A percentile compares a stretch with the other conserved stretches of the same genome.
Conservation (phyloP, 139 green algal genomes). For the Chlamydomonas schloesseri region DNA sequence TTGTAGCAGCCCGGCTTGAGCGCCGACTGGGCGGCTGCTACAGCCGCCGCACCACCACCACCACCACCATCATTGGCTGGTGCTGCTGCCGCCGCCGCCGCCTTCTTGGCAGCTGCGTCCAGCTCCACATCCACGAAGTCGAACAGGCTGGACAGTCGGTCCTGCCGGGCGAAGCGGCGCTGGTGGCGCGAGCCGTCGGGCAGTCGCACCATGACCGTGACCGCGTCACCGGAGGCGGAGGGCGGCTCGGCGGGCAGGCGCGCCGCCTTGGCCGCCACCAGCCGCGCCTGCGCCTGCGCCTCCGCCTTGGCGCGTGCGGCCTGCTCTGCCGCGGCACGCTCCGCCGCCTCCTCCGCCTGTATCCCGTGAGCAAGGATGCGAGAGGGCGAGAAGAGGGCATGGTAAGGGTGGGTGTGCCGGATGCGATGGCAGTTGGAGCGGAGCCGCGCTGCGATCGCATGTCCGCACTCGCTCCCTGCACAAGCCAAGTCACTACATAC, state of each 20-base stretch:
- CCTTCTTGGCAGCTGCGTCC: background rate
- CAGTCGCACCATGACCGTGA: slow-evolving; percentile 70
- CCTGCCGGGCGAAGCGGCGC: slow-evolving; percentile 67
- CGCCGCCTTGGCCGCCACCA: slow-evolving; percentile 39
- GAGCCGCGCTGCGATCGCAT: too few species aligned
- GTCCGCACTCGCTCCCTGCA: too few species aligned
- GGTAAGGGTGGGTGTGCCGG: too few species aligned
- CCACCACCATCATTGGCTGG: background rate
- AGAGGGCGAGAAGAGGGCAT: too few species aligned
- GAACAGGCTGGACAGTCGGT: slow-evolving; percentile 73
- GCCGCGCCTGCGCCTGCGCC: background rate
- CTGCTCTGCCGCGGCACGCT: slow-evolving; percentile 18
- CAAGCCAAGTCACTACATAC: too few species aligned
- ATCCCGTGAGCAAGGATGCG: too few species aligned
- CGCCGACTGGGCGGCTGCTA: background rate
- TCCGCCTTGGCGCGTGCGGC: background rate
- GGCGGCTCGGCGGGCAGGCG: slow-evolving; percentile 69
- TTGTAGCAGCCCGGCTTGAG: slow-evolving; percentile 74
- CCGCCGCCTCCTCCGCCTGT: slow-evolving; percentile 19
- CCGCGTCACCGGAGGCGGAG: slow-evolving; percentile 34
- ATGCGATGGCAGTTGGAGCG: too few species aligned
- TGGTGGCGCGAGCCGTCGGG: slow-evolving; percentile 70
- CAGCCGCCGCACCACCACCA: background rate
- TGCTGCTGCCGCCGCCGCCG: background rate
- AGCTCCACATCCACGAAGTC: slow-evolving; percentile 83